Evolutionary conservation across 305 asterid genomes (phyloP), one percentile per base, ranked within the genome.

Genomic region (Ilex paraguariensis): DNA sequence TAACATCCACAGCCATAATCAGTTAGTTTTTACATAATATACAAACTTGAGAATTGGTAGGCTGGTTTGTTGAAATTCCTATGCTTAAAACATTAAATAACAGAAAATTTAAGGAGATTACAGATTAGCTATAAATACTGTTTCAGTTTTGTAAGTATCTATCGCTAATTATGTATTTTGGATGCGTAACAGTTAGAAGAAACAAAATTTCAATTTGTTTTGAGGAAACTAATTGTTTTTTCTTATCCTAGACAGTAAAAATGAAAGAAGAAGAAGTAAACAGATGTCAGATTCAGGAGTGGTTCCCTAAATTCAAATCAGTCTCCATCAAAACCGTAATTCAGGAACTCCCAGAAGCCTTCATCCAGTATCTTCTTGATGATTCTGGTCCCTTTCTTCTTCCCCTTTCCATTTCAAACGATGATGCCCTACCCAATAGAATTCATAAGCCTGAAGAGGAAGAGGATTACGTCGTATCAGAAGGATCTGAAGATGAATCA

Each of bases 261-360:
- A 91, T 88, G 96, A 84, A 72, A 66, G 79, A 70, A 80, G 91
- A 82, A 69, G 97, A 92, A 61, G 77, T 89, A 31, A 82, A 83
- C 64, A 74, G 84, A 66, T 92, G 97, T 74, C 96, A 91, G 76
- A 87, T 91, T 73, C 98, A 91, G 62, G 95, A 85, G 71, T 89
- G 97, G 97, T 89, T 83, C 72, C 98, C 96, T 0, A 85, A 74
- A 64, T 92, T 89, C 77, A 82, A 75, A 69, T 75, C 81, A 36
- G 45, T 74, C 64, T 87, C 98, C 55, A 67, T 92, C 14, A 87
- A 77, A 76, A 83, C 97, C 60, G 15, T 55, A 39, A 72, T 87
- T 7, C 86, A 77, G 44, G 82, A 84, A 64, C 97, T 92, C 55
- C 98, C 97, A 0, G 86, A 82, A 72, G 68, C 95, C 57, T 92